Evolutionary conservation across 768 basidiomycete genomes (phyloP).

Genomic region (Hygrocybe coccinea): DNA sequence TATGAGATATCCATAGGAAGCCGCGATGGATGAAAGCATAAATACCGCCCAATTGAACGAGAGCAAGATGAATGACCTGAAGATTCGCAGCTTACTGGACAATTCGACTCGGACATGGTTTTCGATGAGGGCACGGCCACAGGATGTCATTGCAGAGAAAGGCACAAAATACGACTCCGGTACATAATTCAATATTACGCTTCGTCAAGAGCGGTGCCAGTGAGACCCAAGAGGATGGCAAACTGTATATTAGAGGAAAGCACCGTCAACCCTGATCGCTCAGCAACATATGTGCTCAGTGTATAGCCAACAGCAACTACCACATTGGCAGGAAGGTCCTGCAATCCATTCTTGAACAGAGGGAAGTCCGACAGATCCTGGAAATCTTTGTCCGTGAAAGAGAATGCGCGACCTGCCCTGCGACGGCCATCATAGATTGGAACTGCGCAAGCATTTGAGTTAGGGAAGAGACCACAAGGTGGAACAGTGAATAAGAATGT

Average conservation of each 20-base stretch:
- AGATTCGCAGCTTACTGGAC: no score
- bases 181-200: not conserved
- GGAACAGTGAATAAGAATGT: not conserved
- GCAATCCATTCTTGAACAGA: not conserved
- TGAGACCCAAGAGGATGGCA: not conserved
- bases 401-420: not conserved
- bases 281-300: not conserved
- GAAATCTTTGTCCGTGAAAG: not conserved
- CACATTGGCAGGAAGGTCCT: not conserved
- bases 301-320: slow-evolving; percentile 1
- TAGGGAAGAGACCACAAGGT: not conserved
- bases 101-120: no score
- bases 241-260: not conserved
- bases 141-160: no score
- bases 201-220: not conserved
- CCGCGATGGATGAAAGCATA: no score
- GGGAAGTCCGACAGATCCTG: not conserved
- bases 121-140: no score
- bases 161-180: not conserved
- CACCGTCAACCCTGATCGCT: not conserved
- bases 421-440: slow-evolving; percentile 9
- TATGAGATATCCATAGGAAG: no score
- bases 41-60: no score
- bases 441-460: not conserved
- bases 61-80: no score